Base-by-base conservation (phyloP, 2,329 filamentous ascomycete species). In the Botrytis cinerea region DNA sequence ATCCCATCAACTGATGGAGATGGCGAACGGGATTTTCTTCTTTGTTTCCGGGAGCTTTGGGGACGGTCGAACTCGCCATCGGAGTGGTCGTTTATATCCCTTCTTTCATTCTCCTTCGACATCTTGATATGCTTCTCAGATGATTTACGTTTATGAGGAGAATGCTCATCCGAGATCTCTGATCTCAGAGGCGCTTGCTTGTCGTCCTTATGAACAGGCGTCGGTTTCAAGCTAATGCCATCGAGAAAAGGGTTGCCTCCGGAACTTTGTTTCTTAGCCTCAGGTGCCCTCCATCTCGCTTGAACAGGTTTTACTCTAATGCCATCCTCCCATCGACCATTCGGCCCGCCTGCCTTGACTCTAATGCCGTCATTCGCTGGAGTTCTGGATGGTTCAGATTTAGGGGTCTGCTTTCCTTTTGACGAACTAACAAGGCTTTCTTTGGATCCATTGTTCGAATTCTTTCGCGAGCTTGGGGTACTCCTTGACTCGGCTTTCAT, bases 1-100 rank as follows among this genome's bases (percentile, higher is more conserved):
- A 91, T 88, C 54, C 91, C 88, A 25, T 87, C 88, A 48, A 90
- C 79, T 3, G 87, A 87, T 75, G 88, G 77, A 20, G 77, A 66
- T 8, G 76, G 35, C 8, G 77, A 78, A 43, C 64, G 74, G 40
- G 77, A 77, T 71, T 77, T 80, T 48, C 75, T 69, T 60, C 74
- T 72, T 25, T 72, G 73, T 59, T 75, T 74, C 71, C 75, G 78
- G 7, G 75, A 75, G 43, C 73, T 76, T 48, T 76, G 73, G 22
- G 77, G 75, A 18, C 75, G 66, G 20, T 72, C 63, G 10, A 40
- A 7, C 12, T 72, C 61, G 35, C 25, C 22, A 54, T 68, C 71
- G 59, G 70, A 68, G 25, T 43, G 62, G 14, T n/a, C n/a, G 4
- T 32, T 43, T 14, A 22, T 69, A 38, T 43, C 71, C 40, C 18